Conservation (phyloP, 148 eudicot species). For the Nyssa sinensis region DNA sequence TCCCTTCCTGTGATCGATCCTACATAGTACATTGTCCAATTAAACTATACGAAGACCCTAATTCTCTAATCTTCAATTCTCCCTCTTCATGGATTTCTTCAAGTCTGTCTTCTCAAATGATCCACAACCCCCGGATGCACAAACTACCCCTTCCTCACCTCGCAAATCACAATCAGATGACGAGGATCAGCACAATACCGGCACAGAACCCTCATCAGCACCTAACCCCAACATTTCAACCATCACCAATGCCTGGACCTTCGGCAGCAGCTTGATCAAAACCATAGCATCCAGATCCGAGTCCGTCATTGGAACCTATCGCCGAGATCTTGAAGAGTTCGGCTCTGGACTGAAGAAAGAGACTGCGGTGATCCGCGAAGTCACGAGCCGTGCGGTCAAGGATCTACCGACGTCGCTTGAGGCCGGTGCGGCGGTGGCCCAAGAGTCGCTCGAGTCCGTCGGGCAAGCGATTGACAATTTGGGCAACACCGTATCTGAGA, state of each 20-base stretch:
- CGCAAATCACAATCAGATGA: too few species aligned
- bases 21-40: too few species aligned
- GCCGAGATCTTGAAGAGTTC: slow-evolving; percentile 78
- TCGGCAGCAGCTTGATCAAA: slow-evolving; percentile 52
- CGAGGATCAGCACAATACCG: too few species aligned
- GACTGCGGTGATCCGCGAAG: slow-evolving; percentile 48
- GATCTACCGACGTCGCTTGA: slow-evolving; percentile 68
- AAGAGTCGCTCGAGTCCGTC: slow-evolving; percentile 63
- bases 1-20: too few species aligned
- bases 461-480: slow-evolving; percentile 45
- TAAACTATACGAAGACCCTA: too few species aligned
- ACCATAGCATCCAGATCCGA: slow-evolving; percentile 64
- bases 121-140: too few species aligned
- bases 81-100: slow-evolving; percentile 69
- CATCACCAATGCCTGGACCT: slow-evolving; percentile 41
- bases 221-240: slow-evolving; percentile 17
- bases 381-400: slow-evolving; percentile 49
- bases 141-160: too few species aligned
- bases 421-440: slow-evolving; percentile 69
- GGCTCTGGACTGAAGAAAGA: slow-evolving; percentile 61
- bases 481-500: slow-evolving; percentile 53
- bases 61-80: too few species aligned
- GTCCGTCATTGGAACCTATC: slow-evolving; percentile 63
- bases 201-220: slow-evolving; percentile 20
- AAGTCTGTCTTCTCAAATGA: slow-evolving; percentile 69